phyloP scores from a whole-genome alignment of 208 protist species.

The Leishmania mexicana region DNA sequence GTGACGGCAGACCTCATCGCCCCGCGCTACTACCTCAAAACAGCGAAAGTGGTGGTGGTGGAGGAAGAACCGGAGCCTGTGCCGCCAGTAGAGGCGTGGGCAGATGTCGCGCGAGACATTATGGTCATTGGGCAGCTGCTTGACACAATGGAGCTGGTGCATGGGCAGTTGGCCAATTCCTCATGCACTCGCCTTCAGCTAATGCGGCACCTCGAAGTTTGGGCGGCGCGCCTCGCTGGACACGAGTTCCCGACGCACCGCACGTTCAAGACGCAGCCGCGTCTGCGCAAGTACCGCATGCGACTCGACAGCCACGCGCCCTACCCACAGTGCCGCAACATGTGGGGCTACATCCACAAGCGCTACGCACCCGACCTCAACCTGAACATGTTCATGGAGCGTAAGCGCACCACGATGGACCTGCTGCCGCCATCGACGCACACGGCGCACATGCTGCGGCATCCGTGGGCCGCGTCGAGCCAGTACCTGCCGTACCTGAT shows the following conservation, averaged over 20 bases:
- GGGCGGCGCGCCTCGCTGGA: neutral
- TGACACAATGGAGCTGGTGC: neutral
- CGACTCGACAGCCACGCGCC: conserved; percentile 23
- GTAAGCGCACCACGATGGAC: conserved; percentile 10
- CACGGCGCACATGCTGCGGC: conserved; percentile 25
- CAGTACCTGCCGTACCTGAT: conserved; percentile 28
- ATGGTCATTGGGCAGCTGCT: neutral
- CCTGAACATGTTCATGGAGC: conserved; percentile 18
- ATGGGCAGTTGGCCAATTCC: neutral
- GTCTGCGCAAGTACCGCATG: conserved; percentile 24
- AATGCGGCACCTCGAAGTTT: neutral
- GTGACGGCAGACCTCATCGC: conserved; percentile 15
- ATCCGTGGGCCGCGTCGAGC: conserved; percentile 22
- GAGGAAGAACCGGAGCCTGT: neutral
- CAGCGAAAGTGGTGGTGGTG: neutral
- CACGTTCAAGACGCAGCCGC: conserved; percentile 6
- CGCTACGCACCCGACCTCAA: conserved; percentile 24
- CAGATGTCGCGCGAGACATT: neutral
- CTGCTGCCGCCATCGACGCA: conserved; percentile 22
- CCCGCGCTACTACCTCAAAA: conserved; percentile 9
- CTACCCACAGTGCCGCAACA: conserved; percentile 24
- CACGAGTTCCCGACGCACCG: conserved; percentile 16
- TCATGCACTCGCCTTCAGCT: neutral
- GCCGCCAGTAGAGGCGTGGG: neutral
- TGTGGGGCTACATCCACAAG: conserved; percentile 27